These are phyloP conservation scores for Mycosphaerelloides madeirae DNA, from an alignment of 2,329 filamentous ascomycete genomes.

Conservation along the genomic window DNA sequence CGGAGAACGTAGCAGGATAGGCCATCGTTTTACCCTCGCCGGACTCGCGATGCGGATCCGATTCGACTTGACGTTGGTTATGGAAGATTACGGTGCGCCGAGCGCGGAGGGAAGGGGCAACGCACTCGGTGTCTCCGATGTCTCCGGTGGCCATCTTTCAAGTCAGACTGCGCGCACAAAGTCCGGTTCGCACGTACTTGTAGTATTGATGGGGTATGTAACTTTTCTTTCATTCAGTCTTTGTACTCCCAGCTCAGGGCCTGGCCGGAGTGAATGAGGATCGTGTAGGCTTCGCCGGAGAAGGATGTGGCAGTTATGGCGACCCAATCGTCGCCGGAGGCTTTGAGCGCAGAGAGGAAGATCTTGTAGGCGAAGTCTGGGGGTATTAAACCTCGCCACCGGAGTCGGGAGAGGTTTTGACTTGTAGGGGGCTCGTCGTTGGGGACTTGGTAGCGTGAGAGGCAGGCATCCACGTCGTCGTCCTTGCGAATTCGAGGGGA, in stretches of 20 bases:
- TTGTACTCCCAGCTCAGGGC: slow-evolving; percentile 33
- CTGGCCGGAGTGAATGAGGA: slow-evolving; percentile 24
- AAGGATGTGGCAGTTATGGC: slow-evolving; percentile 29
- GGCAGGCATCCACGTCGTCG: slow-evolving; percentile 62
- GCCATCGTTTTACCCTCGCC: no score
- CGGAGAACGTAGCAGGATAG: no score
- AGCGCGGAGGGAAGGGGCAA: no score
- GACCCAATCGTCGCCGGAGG: slow-evolving; percentile 28
- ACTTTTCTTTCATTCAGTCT: no score
- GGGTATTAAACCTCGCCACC: slow-evolving; percentile 43
- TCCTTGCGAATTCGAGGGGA: slow-evolving; percentile 57
- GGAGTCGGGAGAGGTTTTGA: slow-evolving; percentile 33
- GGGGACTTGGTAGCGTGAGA: slow-evolving; percentile 64
- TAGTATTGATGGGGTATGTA: no score
- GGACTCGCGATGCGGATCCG: no score
- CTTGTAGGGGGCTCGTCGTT: slow-evolving; percentile 4
- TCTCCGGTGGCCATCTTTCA: no score
- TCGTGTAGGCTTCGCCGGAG: slow-evolving; percentile 26
- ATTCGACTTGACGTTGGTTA: no score
- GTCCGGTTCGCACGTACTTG: no score
- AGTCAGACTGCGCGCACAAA: no score
- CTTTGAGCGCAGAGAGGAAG: slow-evolving; percentile 27
- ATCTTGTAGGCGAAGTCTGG: slow-evolving; percentile 30
- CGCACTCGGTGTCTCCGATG: no score
- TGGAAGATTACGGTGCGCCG: no score